phyloP scores from a whole-genome alignment of 2,329 filamentous ascomycete species.

The Paraphoma chrysanthemicola region DNA sequence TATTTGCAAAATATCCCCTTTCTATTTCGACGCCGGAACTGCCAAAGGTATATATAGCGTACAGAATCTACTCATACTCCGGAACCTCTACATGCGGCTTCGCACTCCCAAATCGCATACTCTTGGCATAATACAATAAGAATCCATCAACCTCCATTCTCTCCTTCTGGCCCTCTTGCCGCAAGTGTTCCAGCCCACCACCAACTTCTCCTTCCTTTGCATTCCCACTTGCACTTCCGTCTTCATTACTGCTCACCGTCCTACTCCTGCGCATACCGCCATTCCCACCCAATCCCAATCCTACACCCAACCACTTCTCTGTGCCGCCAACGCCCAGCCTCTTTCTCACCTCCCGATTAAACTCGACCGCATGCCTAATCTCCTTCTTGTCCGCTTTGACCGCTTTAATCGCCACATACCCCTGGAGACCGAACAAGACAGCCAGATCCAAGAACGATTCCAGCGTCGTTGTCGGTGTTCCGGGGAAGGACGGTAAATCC shows the following conservation, averaged over 20 bases:
- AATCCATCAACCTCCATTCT: conserved; percentile 20
- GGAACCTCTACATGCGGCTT: conserved; percentile 5
- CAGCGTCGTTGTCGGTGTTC: not conserved
- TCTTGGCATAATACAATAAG: conserved; percentile 33
- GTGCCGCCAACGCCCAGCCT: conserved; percentile 23
- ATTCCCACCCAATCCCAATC: too few species aligned
- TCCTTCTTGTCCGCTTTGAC: conserved; percentile 27
- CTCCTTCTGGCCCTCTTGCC: conserved; percentile 14
- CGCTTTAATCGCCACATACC: conserved; percentile 26
- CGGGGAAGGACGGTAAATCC: conserved; percentile 16
- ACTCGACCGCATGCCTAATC: conserved; percentile 33
- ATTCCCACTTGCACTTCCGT: conserved; percentile 1
- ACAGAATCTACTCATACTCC: not conserved
- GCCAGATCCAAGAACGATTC: conserved; percentile 30
- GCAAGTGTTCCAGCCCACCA: not conserved
- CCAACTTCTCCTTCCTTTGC: conserved; percentile 15
- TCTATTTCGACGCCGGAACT: too few species aligned
- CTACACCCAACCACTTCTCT: conserved; percentile 11
- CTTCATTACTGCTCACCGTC: too few species aligned
- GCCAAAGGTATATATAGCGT: too few species aligned
- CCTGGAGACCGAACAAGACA: conserved; percentile 28
- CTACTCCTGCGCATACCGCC: too few species aligned
- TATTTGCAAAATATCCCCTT: too few species aligned
- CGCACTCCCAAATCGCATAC: conserved; percentile 27
- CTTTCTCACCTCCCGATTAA: conserved; percentile 25